Base-by-base conservation (phyloP, 768 basidiomycete genomes). In the Tricholoma terreum region DNA sequence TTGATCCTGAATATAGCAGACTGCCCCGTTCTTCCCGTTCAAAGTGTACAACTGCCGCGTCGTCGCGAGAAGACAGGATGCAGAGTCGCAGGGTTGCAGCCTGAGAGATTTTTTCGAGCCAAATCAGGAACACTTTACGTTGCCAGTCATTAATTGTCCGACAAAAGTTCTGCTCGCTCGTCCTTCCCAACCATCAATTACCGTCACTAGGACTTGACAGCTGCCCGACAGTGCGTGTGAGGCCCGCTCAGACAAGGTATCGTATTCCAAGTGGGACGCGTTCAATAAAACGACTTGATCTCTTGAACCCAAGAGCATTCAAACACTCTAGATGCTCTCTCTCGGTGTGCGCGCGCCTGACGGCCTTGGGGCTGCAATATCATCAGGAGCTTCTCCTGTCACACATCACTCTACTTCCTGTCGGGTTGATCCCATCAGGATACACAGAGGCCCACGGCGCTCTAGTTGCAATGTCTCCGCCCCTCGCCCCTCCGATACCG, bases 301-400 rank as follows among this genome's bases (percentile, higher is more conserved):
- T n/a, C n/a, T n/a, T n/a, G n/a, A n/a, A n/a, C n/a, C n/a, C n/a
- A n/a, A n/a, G n/a, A n/a, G n/a, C n/a, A n/a, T n/a, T n/a, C n/a
- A n/a, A n/a, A n/a, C n/a, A n/a, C n/a, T n/a, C n/a, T n/a, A n/a
- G n/a, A n/a, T n/a, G n/a, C n/a, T n/a, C 24, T 27, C 24, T 27
- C 3, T 27, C 3, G 24, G 24, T 27, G 24, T 27, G 24, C 24
- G 24, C 24, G 24, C 6, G n/a, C n/a, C n/a, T n/a, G n/a, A n/a
- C n/a, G n/a, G n/a, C n/a, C n/a, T 6, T 27, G 24, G 6, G 24
- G 24, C 6, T 27, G 24, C 24, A 27, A 27, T 19, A 48, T 19
- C 3, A 36, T 10, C 6, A 10, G 24, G 55, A 46, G 56, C 59
- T 62, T 64, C 61, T 64, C 24, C 24, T 6, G 24, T 27, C 24